These are phyloP conservation scores for Cladophialophora psammophila DNA, from an alignment of 2,329 filamentous ascomycete genomes.

Conservation along the genomic window DNA sequence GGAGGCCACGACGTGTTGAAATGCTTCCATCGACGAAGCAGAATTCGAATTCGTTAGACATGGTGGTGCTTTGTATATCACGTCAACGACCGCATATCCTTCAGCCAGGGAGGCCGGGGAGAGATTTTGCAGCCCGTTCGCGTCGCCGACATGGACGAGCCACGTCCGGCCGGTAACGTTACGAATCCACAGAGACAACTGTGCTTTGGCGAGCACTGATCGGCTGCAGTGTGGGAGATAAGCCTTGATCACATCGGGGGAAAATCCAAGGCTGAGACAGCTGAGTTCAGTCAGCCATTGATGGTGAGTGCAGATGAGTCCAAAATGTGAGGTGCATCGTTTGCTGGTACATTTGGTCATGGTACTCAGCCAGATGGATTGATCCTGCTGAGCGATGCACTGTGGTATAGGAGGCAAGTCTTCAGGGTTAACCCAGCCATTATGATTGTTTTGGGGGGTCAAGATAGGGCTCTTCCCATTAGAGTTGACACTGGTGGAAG, in stretches of 20 bases:
- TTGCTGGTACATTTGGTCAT: slow-evolving; percentile 46
- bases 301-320: slow-evolving; percentile 45
- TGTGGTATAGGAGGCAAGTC: slow-evolving; percentile 47
- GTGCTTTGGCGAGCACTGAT: slow-evolving; percentile 46
- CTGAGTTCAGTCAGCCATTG: slow-evolving; percentile 46
- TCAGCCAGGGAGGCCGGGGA: slow-evolving; percentile 42
- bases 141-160: slow-evolving; percentile 46
- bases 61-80: slow-evolving; percentile 43
- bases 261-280: slow-evolving; percentile 45
- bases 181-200: slow-evolving; percentile 45
- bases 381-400: slow-evolving; percentile 47
- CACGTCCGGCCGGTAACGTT: slow-evolving; percentile 44
- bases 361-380: slow-evolving; percentile 43
- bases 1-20: slow-evolving; percentile 43
- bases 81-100: slow-evolving; percentile 42
- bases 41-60: slow-evolving; percentile 42
- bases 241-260: slow-evolving; percentile 40
- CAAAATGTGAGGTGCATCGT: slow-evolving; percentile 45
- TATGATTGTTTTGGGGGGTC: slow-evolving; percentile 36
- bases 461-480: slow-evolving; percentile 11
- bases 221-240: slow-evolving; percentile 44
- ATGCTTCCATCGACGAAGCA: slow-evolving; percentile 41
- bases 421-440: slow-evolving; percentile 48
- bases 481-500: neutral
- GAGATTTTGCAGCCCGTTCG: slow-evolving; percentile 41